Conservation (phyloP, 225 moss, liverwort and hornwort species). For the Physcomitrium patens region DNA sequence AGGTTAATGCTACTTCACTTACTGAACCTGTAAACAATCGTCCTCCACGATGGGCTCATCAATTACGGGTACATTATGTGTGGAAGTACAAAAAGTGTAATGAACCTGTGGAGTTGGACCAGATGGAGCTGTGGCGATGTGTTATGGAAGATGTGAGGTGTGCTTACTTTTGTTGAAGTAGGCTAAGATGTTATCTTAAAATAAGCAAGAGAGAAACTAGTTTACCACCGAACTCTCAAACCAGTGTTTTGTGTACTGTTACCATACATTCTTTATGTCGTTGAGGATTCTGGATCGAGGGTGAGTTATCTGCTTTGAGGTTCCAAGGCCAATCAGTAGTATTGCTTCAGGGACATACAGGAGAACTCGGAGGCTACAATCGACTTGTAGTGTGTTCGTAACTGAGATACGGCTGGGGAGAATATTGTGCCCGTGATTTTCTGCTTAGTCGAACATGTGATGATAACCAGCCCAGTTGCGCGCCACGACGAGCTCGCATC, state of each 20-base stretch:
- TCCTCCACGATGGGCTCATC: not conserved
- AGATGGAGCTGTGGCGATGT: slow-evolving; percentile 95
- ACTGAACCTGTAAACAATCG: not conserved
- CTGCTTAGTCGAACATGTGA: slow-evolving; percentile 49
- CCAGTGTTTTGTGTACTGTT: slow-evolving; percentile 12
- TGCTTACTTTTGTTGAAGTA: not conserved
- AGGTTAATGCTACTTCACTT: slow-evolving; percentile 18
- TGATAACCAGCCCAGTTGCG: slow-evolving; percentile 41
- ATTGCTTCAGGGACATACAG: slow-evolving; percentile 41
- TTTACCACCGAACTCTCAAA: slow-evolving; percentile 10
- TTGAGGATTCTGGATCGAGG: slow-evolving; percentile 6
- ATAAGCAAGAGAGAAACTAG: slow-evolving; percentile 3
- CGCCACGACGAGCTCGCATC: slow-evolving; percentile 48
- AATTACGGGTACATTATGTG: slow-evolving; percentile 64
- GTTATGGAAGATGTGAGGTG: slow-evolving; percentile 74
- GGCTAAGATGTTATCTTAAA: slow-evolving; percentile 3
- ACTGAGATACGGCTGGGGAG: slow-evolving; percentile 72
- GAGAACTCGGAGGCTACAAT: slow-evolving; percentile 85
- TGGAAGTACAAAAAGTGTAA: slow-evolving; percentile 92
- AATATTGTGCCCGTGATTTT: slow-evolving; percentile 64
- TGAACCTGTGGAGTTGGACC: slow-evolving; percentile 94
- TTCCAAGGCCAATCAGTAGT: not conserved
- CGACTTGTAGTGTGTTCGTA: slow-evolving; percentile 77
- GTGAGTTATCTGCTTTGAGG: slow-evolving; percentile 22
- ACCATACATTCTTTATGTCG: not conserved